Evolutionary conservation across 331 rosid species (phyloP), one percentile per base, ranked within the genome.

Genomic region (Telfairia occidentalis): DNA sequence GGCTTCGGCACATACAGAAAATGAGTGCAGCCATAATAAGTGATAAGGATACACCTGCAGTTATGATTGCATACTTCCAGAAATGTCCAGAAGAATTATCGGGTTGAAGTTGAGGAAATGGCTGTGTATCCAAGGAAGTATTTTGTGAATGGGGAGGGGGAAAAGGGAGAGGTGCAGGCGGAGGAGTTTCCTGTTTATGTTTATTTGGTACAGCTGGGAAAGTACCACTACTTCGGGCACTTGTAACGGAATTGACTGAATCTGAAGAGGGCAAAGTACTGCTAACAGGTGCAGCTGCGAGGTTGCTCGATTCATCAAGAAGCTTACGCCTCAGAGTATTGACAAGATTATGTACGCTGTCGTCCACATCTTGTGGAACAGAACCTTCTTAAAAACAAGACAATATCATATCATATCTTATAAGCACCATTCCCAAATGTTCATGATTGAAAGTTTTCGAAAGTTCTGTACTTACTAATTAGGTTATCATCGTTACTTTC

Each of bases 151-250:
- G 66, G 29, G 71, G 28, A 10, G 28, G 21, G 49, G 73, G 38
- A 40, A 71, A 71, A 40, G 78, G 74, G 21, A 72, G 26, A n/a
- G 81, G 64, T 32, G 84, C 71, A 38, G 83, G 79, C 0, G 82
- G 75, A 50, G 69, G 88, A 60, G 82, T 16, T 21, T 38, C 76
- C 21, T 77, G 81, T 86, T 59, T 78, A 43, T 49, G 84, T 15
- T 64, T 75, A 30, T 80, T 74, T 42, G 88, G 84, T 63, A 87
- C 77, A n/a, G 99, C 97, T n/a, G 93, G 90, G 71, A 90, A 84
- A 69, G 92, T 50, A 45, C 99, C 99, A 76, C 92, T 92, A 83
- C 99, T 89, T 42, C 81, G 57, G 30, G 85, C 77, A 49, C 46
- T 81, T 53, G 96, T 87, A 80, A 76, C 86, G 77, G 76, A 29